A percentile compares a stretch with the other conserved stretches of the same genome.
These are phyloP conservation scores for Ustilago cynodontis DNA, from an alignment of 1,284 basidiomycete genomes.

Conservation along the genomic window DNA sequence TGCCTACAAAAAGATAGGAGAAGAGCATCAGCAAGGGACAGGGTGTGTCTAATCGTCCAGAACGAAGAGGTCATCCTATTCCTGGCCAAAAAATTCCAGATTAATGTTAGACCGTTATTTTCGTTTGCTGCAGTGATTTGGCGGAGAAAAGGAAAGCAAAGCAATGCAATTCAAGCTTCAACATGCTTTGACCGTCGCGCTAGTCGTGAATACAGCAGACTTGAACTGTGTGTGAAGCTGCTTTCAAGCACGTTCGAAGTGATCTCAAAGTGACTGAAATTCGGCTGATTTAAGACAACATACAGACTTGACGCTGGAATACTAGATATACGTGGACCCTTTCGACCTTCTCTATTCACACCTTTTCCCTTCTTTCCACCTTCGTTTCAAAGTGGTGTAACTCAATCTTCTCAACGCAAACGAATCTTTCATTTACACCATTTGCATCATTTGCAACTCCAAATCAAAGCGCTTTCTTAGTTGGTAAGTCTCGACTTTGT, in stretches of 20 bases:
- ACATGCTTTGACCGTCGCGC: background rate
- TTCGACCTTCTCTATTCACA: constrained; percentile 17
- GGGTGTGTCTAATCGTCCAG: too few relatives aligned
- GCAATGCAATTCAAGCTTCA: background rate
- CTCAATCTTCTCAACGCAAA: background rate
- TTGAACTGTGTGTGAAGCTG: background rate
- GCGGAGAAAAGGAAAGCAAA: too few relatives aligned
- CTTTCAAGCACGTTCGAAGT: constrained; percentile 11
- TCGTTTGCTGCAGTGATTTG: background rate
- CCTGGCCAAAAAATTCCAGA: too few relatives aligned
- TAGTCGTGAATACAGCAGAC: background rate
- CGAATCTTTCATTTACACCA: constrained; percentile 8
- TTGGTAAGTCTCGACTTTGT: constrained; percentile 10
- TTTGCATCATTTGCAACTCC: background rate
- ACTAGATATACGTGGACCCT: constrained; percentile 18
- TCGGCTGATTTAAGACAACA: constrained; percentile 2
- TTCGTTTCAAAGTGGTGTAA: constrained; percentile 18
- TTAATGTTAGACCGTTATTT: background rate
- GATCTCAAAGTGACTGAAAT: background rate
- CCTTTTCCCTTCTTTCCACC: constrained; percentile 29
- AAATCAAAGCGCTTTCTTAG: constrained; percentile 5
- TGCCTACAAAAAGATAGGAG: too few relatives aligned
- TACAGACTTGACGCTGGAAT: constrained; percentile 5
- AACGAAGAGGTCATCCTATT: too few relatives aligned
- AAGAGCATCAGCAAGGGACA: too few relatives aligned